Percentiles rank a stretch among this genome's conserved stretches.
Conservation (phyloP, 306 rosid genomes). For the Rubus parviflorus region DNA sequence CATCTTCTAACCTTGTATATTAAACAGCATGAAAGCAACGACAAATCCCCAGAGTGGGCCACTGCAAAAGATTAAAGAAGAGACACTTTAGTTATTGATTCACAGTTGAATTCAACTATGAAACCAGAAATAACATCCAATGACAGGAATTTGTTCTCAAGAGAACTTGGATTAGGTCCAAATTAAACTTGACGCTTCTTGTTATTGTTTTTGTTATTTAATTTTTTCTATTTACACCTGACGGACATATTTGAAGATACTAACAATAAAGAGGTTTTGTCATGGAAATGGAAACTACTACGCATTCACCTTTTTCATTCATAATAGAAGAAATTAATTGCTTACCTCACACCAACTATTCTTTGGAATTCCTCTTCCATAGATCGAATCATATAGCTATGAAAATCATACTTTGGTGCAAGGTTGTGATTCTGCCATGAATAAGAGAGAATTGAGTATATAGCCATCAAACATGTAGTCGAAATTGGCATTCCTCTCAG, state of each 20-base stretch:
- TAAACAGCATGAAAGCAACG: slow-evolving; percentile 90
- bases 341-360: slow-evolving; percentile 97
- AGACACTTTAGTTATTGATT: slow-evolving; percentile 29
- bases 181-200: background rate
- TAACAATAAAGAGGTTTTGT: background rate
- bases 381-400: slow-evolving; percentile 95
- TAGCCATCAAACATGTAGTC: slow-evolving; percentile 15
- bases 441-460: slow-evolving; percentile 27
- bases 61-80: slow-evolving; percentile 54
- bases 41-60: slow-evolving; percentile 97
- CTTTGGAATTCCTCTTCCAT: slow-evolving; percentile 99
- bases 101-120: slow-evolving; percentile 19
- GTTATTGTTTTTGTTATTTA: background rate
- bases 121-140: slow-evolving; percentile 13
- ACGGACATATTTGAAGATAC: background rate
- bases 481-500: background rate
- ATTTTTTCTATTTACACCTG: background rate
- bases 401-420: slow-evolving; percentile 73
- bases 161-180: background rate
- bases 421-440: slow-evolving; percentile 89
- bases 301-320: background rate
- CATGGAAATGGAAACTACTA: background rate
- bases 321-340: background rate
- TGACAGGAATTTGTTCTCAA: background rate
- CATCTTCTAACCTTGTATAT: slow-evolving; percentile 67